Evolutionary conservation across 73 alveolate genomes (phyloP), one percentile per base, ranked within the genome.

Genomic region (Paramecium octaurelia): DNA sequence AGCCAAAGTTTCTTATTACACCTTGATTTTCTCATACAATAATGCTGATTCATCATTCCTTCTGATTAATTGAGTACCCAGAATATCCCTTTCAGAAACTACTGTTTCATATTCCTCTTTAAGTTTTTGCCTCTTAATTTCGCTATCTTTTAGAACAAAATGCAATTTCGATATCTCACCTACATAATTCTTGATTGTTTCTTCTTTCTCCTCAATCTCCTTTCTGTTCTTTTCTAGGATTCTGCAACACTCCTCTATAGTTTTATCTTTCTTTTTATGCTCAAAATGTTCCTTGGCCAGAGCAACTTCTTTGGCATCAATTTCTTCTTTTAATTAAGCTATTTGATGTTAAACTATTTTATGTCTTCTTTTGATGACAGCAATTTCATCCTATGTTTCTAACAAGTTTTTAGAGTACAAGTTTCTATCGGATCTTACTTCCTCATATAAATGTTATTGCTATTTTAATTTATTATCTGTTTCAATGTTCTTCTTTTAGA

Each of bases 11-110:
- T 96, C 89, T 86, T 97, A 96, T 58, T 97, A 90, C 42, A 97
- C 97, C 96, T 95, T 95, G 77, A 98, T 98, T 97, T 98, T 97
- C 95, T 98, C 99, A 92, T 98, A 98, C 60, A 97, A 97, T 83
- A 98, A 96, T 18, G 99, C 99, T 24, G 94, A 95, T 95, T 98
- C 99, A 86, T 98, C 99, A 86, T 98, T 98, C 84, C 99, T 98
- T 91, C 99, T 96, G 85, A 98, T 98, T 86, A 98, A 97, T 88
- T 98, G 98, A 35, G 99, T 96, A 35, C 99, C 99, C 1, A 95
- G 92, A 50, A 96, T 96, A 88, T 96, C 99, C 92, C 99, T 95
- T 86, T 96, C 99, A 70, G 96, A 95, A 87, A 96, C 96, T 43
- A 96, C 99, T 1, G 92, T 80, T 64, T 95, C 96, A 91, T 92